Evolutionary conservation across 2,329 filamentous ascomycete species (phyloP), one percentile per base, ranked within the genome.

Genomic region (Claviceps pazoutovae): DNA sequence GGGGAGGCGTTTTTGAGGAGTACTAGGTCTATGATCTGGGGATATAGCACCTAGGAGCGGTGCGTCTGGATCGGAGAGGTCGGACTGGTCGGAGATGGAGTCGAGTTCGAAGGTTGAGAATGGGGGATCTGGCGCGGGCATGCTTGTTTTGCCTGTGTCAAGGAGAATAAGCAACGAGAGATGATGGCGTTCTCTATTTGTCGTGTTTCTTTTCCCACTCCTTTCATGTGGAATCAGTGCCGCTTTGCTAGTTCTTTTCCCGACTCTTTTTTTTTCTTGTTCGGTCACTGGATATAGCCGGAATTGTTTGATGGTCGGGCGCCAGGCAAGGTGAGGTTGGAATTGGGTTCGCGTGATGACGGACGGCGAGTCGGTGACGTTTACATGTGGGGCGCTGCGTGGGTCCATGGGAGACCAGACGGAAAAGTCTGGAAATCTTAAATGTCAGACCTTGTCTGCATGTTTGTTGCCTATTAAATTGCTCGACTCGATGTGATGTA

Each of bases 31-130:
- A 44, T 13, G 6, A 14, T 44, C 19, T 44, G 5, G 7, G 5
- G 13, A 16, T 44, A 13, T n/a, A 14, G 42, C 6, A 26, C 13
- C 42, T 7, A 44, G 14, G 5, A 44, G 42, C 13, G 42, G 21
- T 14, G 21, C 42, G 16, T 44, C 21, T 19, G 42, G 42, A 9
- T 41, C 38, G 14, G 38, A 41, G 19, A 52, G 55, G 3, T 51
- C 43, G 37, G 55, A 50, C n/a, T 51, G 51, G 13, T 43, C 48
- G 23, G 46, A n/a, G 46, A 50, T 23, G 50, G 38, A 46, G 19
- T 52, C 47, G 51, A 55, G 51, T 23, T 53, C 49, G 46, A 52
- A 42, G 34, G 41, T 14, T 30, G 50, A n/a, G 9, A 17, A 11
- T 38, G 19, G 30, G 43, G 41, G 5, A 16, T 41, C 17, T 13